These are phyloP conservation scores for Teunomyces barrocoloradensis DNA, from an alignment of 805 yeast genomes.

Conservation along the genomic window DNA sequence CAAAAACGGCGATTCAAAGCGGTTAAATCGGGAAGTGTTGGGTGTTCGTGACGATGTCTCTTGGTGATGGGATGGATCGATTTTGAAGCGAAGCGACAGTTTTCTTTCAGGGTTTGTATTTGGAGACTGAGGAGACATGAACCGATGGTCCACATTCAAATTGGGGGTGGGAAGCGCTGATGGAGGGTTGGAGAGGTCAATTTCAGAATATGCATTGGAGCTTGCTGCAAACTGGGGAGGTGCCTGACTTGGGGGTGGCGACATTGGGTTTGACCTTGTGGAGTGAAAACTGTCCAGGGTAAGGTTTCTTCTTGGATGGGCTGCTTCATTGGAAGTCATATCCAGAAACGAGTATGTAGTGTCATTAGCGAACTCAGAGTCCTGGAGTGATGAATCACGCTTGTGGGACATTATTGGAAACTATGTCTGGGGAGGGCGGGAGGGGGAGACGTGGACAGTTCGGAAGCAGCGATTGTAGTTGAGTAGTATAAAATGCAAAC, in stretches of 20 bases:
- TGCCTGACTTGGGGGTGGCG: conserved; percentile 2
- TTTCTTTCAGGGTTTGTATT: conserved; percentile 14
- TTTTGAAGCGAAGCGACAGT: conserved; percentile 29
- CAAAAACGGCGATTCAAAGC: conserved; percentile 27
- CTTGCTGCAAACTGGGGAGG: neutral
- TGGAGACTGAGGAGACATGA: conserved; percentile 4
- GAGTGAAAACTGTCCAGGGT: conserved; percentile 2
- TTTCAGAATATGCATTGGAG: conserved; percentile 5
- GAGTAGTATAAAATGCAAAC: neutral
- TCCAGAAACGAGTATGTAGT: neutral
- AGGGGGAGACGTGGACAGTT: neutral
- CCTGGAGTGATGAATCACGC: neutral
- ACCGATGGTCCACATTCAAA: conserved; percentile 14
- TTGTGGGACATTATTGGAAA: neutral
- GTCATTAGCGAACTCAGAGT: conserved; percentile 1
- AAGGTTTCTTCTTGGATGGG: neutral
- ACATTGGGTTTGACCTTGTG: neutral
- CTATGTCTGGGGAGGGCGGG: neutral
- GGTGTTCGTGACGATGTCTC: conserved; percentile 1
- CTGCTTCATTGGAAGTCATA: neutral
- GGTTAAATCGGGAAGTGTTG: conserved; percentile 3
- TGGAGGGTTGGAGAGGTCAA: conserved; percentile 9
- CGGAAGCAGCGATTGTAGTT: neutral
- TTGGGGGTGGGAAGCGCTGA: conserved; percentile 27
- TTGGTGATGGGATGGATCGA: conserved; percentile 17